Percentiles rank a stretch among this genome's conserved stretches.
These are phyloP conservation scores for Schwanniomyces polymorphus DNA, from an alignment of 805 yeast genomes.

Conservation along the genomic window DNA sequence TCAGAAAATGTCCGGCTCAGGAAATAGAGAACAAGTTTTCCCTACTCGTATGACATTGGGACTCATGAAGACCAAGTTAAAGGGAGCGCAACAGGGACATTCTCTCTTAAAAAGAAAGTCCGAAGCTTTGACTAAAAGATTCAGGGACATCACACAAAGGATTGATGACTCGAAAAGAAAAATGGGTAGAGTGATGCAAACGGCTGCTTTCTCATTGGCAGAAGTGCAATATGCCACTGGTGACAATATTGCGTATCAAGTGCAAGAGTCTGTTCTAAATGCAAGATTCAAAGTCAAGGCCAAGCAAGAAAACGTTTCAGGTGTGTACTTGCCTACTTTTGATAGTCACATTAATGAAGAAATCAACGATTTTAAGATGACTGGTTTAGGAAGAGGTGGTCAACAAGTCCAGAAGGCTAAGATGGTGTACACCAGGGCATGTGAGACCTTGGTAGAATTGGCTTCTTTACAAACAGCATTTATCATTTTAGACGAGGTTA, in stretches of 20 bases:
- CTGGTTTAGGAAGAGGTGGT: conserved; percentile 98
- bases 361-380: conserved; percentile 91
- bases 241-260: conserved; percentile 92
- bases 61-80: conserved; percentile 89
- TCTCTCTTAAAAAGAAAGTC: conserved; percentile 91
- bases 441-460: conserved; percentile 93
- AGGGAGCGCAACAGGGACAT: conserved; percentile 97
- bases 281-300: conserved; percentile 92
- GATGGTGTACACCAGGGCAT: conserved; percentile 89
- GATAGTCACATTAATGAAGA: conserved; percentile 81
- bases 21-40: conserved; percentile 90
- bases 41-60: conserved; percentile 98
- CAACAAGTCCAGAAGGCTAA: conserved; percentile 96
- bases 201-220: conserved; percentile 95
- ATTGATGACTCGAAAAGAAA: conserved; percentile 94
- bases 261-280: conserved; percentile 87
- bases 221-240: conserved; percentile 98
- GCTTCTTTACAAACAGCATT: conserved; percentile 97
- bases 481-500: conserved; percentile 94
- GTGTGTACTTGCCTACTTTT: conserved; percentile 91
- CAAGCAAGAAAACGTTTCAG: conserved; percentile 93
- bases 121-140: conserved; percentile 93
- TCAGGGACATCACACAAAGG: conserved; percentile 91
- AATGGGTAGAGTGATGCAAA: conserved; percentile 98
- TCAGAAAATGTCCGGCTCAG: conserved; percentile 60